Evolutionary conservation across 2,329 filamentous ascomycete genomes (phyloP), one percentile per base, ranked within the genome.

Genomic region (Sarocladium strictum): DNA sequence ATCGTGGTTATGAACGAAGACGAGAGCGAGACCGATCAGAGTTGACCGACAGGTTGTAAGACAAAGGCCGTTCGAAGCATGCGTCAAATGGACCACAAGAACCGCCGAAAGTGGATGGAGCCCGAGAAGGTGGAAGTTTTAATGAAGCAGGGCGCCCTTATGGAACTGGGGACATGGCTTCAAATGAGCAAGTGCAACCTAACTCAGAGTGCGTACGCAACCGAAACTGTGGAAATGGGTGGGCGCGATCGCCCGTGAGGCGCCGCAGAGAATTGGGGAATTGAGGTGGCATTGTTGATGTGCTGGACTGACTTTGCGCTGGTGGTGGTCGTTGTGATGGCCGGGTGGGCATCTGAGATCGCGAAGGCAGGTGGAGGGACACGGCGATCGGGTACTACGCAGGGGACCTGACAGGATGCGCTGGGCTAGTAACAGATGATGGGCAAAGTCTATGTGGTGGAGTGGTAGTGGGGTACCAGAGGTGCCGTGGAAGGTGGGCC

Each of bases 341-440:
- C 5, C n/a, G n/a, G n/a, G n/a, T n/a, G n/a, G n/a, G n/a, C 17
- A 51, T 33, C 47, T 33, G 27, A 51, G 47, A 51, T 51, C 47
- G 47, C 47, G 12, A 29, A 33, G 29, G 10, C n/a, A 26, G 4
- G 27, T 33, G 15, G 47, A 51, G 27, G 47, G 26, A 51, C 29
- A 35, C 29, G 29, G 47, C 47, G 47, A 51, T 51, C 47, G 47
- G 29, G n/a, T 29, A 14, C 19, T 12, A 24, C 17, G 27, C 17
- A 21, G 26, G 27, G 14, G 26, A 4, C 17, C 19, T 7, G n/a
- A 21, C 47, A 35, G 27, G 27, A n/a, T 14, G 24, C 15, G 47
- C 19, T 51, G 11, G 12, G 17, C 9, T n/a, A 2, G 3, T 51
- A 51, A 51, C 47, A 51, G 27, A 12, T 19, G 14, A 17, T 5